phyloP scores from a whole-genome alignment of 352 stramenopile genomes.

The Phytopythium ostracodes region DNA sequence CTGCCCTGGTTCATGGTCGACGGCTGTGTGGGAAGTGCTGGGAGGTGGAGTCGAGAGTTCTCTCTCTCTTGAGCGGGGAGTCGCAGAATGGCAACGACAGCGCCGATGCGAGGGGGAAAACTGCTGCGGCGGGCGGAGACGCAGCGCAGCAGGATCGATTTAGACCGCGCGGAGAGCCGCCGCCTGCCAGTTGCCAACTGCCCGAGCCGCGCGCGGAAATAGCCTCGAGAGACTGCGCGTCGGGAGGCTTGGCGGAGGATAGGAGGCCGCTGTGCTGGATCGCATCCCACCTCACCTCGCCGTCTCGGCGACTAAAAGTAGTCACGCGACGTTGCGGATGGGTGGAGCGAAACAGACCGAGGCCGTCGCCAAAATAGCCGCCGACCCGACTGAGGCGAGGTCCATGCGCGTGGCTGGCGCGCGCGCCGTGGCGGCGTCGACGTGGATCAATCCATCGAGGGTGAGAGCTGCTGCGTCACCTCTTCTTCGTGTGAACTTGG shows the following conservation, averaged over 20 bases:
- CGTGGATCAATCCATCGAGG: neutral
- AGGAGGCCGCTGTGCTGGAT: neutral
- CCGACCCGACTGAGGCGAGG: too few species aligned
- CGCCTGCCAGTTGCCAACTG: neutral
- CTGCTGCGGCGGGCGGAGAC: neutral
- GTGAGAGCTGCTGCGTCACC: too few species aligned
- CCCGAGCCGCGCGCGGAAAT: neutral
- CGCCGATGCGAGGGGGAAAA: neutral
- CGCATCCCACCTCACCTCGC: neutral
- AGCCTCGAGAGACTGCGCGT: neutral
- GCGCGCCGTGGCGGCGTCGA: neutral
- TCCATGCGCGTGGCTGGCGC: neutral
- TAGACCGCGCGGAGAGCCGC: neutral
- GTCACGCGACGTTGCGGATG: neutral
- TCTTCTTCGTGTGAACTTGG: too few species aligned
- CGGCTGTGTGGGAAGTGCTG: neutral
- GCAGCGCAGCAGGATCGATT: neutral
- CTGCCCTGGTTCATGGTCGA: constrained; percentile 21
- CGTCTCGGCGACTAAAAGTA: neutral
- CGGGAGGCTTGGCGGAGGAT: neutral
- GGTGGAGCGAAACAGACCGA: neutral
- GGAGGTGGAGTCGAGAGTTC: neutral
- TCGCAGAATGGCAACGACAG: constrained; percentile 7
- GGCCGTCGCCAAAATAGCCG: neutral
- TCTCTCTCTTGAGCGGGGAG: constrained; percentile 5